A percentile compares a stretch with the other conserved stretches of the same genome.
Conservation (phyloP, 805 yeast genomes). For the Suhomyces tanzawaensis region DNA sequence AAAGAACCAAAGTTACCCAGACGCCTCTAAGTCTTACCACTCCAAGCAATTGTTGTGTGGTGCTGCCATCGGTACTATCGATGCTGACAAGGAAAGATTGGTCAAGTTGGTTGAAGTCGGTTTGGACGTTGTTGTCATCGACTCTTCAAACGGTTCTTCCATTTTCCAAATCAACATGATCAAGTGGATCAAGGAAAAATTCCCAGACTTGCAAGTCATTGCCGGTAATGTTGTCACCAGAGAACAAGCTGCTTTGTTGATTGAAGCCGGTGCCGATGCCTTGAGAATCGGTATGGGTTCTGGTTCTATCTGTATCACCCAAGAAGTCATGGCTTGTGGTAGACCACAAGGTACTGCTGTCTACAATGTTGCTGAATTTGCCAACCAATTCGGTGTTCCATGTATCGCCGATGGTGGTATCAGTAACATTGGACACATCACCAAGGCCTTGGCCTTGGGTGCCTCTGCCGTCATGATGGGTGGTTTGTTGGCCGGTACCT, state of each 20-base stretch:
- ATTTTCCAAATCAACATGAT: slow-evolving; percentile 91
- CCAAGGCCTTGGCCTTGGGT: slow-evolving; percentile 95
- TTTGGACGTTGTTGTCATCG: slow-evolving; percentile 91
- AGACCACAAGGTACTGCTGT: slow-evolving; percentile 99
- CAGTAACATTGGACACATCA: slow-evolving; percentile 96
- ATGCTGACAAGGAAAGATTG: slow-evolving; percentile 84
- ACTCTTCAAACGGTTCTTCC: slow-evolving; percentile 98
- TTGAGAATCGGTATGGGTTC: slow-evolving; percentile 99
- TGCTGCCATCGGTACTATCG: slow-evolving; percentile 96
- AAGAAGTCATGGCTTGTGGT: slow-evolving; percentile 99
- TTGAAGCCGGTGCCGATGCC: slow-evolving; percentile 94
- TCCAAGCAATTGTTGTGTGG: slow-evolving; percentile 97
- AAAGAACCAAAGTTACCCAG: slow-evolving; percentile 90
- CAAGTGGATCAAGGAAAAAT: slow-evolving; percentile 80
- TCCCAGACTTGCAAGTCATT: slow-evolving; percentile 80
- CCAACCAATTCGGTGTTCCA: slow-evolving; percentile 95
- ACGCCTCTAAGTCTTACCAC: slow-evolving; percentile 87
- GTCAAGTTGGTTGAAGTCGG: slow-evolving; percentile 88
- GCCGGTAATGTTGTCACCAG: slow-evolving; percentile 99
- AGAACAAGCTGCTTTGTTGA: slow-evolving; percentile 96
- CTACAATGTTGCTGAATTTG: slow-evolving; percentile 88
- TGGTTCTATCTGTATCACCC: slow-evolving; percentile 98
- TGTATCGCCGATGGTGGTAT: slow-evolving; percentile 99
- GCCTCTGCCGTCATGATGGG: slow-evolving; percentile 99
- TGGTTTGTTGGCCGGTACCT: slow-evolving; percentile 96